phyloP scores from a whole-genome alignment of 2,329 filamentous ascomycete genomes.

The Monilinia polystroma region DNA sequence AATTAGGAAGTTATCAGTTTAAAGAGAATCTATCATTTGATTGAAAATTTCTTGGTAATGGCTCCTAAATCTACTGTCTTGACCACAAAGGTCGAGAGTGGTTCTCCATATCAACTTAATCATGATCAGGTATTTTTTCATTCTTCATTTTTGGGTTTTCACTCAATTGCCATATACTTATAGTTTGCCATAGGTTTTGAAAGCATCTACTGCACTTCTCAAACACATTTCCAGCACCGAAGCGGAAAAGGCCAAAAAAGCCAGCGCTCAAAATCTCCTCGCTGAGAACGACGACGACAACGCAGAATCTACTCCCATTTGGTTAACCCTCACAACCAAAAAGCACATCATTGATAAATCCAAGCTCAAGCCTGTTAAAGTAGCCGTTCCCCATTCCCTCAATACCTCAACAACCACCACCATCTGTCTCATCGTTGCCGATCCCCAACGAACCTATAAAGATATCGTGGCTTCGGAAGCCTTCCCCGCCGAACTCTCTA shows the following conservation, averaged over 20 bases:
- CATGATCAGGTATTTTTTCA: conserved; percentile 36
- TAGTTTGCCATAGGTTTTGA: conserved; percentile 49
- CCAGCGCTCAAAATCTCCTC: conserved; percentile 54
- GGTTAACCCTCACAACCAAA: conserved; percentile 64
- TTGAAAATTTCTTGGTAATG: conserved; percentile 28
- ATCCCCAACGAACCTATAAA: conserved; percentile 83
- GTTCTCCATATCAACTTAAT: conserved; percentile 40
- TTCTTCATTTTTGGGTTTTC: neutral
- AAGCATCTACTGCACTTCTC: conserved; percentile 62
- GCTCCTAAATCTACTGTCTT: conserved; percentile 35
- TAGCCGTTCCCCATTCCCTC: conserved; percentile 73
- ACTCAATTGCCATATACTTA: conserved; percentile 23
- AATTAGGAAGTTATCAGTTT: neutral
- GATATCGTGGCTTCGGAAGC: conserved; percentile 74
- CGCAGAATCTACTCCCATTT: conserved; percentile 51
- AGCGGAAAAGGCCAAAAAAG: conserved; percentile 43
- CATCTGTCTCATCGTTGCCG: conserved; percentile 83
- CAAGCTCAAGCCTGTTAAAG: conserved; percentile 80
- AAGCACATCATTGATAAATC: conserved; percentile 69
- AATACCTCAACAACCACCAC: conserved; percentile 64
- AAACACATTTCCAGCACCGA: conserved; percentile 59
- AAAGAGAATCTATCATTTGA: neutral
- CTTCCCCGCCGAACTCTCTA: conserved; percentile 65
- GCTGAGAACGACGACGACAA: conserved; percentile 47
- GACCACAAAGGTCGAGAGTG: conserved; percentile 40